These are phyloP conservation scores for Coemansia sp. DNA, from an alignment of 192 early-diverging fungal genomes.

Conservation along the genomic window DNA sequence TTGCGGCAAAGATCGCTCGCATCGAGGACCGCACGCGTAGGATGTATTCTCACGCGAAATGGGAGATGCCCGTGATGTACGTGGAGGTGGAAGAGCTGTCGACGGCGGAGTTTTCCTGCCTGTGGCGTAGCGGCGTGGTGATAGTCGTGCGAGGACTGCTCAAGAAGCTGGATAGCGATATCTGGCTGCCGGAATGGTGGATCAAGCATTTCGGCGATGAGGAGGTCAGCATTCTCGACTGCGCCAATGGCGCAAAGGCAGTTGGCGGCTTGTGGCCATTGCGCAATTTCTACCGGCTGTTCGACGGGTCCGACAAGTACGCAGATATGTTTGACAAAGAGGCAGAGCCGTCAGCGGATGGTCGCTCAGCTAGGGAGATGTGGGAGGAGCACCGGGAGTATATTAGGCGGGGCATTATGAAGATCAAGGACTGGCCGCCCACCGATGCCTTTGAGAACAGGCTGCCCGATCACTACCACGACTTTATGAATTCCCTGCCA, in stretches of 20 bases:
- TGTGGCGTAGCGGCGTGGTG: constrained; percentile 27
- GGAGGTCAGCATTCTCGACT: constrained; percentile 56
- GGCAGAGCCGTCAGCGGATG: no score
- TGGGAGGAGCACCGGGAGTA: constrained; percentile 23
- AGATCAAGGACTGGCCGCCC: constrained; percentile 68
- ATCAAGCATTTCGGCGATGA: constrained; percentile 42
- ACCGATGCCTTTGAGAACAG: constrained; percentile 55
- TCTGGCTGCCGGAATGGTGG: constrained; percentile 44
- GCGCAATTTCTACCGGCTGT: constrained; percentile 54
- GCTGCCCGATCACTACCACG: constrained; percentile 56
- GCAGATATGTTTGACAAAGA: constrained; percentile 2
- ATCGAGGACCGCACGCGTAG: constrained; percentile 34
- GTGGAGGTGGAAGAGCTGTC: constrained; percentile 23
- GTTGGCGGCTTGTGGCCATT: constrained; percentile 28
- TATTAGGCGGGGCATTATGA: constrained; percentile 34
- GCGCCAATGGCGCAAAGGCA: constrained; percentile 13
- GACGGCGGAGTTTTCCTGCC: constrained; percentile 31
- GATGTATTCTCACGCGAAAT: constrained; percentile 21
- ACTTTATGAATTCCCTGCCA: constrained; percentile 60
- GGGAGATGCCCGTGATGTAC: constrained; percentile 33
- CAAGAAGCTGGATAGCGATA: neutral
- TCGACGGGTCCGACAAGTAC: constrained; percentile 41
- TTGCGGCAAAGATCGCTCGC: constrained; percentile 1
- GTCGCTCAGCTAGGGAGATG: no score
- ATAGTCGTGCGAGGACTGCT: constrained; percentile 39